Conservation (phyloP, 192 early-diverging fungal genomes). For the Coemansia sp. region DNA sequence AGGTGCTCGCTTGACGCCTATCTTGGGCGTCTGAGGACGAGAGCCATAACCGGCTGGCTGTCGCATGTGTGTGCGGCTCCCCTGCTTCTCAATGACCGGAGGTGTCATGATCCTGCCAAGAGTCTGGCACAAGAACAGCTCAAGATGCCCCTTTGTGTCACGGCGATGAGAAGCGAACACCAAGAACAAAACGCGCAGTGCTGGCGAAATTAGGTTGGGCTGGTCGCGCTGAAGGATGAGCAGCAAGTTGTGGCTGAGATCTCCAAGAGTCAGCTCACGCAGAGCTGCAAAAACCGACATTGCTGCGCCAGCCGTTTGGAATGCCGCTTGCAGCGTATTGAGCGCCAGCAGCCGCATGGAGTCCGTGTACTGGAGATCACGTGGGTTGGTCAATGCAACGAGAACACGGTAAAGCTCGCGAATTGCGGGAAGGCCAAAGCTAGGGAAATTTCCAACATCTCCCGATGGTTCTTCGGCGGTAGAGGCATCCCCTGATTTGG, state of each 20-base stretch:
- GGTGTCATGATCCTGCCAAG: constrained; percentile 42
- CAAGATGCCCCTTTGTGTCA: constrained; percentile 42
- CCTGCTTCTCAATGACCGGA: constrained; percentile 29
- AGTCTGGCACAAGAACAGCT: constrained; percentile 52
- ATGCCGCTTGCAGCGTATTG: constrained; percentile 77
- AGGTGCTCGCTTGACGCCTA: constrained; percentile 5
- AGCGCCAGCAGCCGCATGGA: constrained; percentile 88
- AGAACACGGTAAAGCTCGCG: constrained; percentile 88
- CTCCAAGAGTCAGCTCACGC: constrained; percentile 72
- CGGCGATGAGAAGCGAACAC: constrained; percentile 45
- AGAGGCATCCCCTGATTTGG: not conserved
- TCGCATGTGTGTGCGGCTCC: constrained; percentile 21
- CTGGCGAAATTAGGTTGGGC: constrained; percentile 28
- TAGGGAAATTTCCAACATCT: not conserved
- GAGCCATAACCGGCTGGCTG: constrained; percentile 9
- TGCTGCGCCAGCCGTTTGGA: constrained; percentile 81
- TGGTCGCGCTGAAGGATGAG: constrained; percentile 59
- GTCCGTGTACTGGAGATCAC: constrained; percentile 89
- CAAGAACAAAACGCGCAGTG: constrained; percentile 56
- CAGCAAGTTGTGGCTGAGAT: constrained; percentile 83
- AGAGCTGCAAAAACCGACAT: constrained; percentile 64
- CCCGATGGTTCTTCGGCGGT: not conserved
- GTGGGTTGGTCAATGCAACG: constrained; percentile 85
- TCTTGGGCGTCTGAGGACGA: constrained; percentile 19
- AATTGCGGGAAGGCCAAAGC: constrained; percentile 77